A percentile compares a stretch with the other conserved stretches of the same genome.
These are phyloP conservation scores for Albugo candida DNA, from an alignment of 352 stramenopile genomes.

Conservation along the genomic window DNA sequence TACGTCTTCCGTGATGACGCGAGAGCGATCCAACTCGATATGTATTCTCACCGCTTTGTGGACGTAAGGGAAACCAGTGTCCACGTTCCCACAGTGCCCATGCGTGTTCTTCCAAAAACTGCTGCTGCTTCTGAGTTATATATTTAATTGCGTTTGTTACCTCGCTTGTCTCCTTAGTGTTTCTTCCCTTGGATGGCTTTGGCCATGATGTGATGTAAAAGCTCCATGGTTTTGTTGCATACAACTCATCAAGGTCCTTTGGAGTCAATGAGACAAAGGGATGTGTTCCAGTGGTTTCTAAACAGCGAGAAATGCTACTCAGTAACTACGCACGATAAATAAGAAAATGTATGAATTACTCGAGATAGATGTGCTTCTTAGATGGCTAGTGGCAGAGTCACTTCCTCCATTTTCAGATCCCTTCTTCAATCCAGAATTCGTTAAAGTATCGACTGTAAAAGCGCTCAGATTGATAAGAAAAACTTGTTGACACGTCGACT, in stretches of 20 bases:
- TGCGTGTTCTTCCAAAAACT: constrained; percentile 16
- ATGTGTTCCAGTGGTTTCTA: constrained; percentile 1
- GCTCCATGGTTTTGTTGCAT: constrained; percentile 12
- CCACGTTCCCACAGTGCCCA: constrained; percentile 24
- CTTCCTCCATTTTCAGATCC: neutral
- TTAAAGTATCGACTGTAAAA: neutral
- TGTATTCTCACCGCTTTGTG: constrained; percentile 15
- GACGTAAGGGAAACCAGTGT: constrained; percentile 32
- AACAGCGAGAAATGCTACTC: too few relatives aligned
- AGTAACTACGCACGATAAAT: too few relatives aligned
- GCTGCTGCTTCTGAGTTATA: constrained; percentile 12
- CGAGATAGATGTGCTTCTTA: too few relatives aligned
- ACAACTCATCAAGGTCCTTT: constrained; percentile 9
- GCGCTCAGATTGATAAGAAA: too few relatives aligned
- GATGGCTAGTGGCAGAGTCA: neutral
- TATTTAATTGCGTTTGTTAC: constrained; percentile 3
- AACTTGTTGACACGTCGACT: too few relatives aligned
- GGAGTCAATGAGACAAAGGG: constrained; percentile 10
- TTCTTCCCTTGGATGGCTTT: neutral
- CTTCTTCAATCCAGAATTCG: neutral
- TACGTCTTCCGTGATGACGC: constrained; percentile 17
- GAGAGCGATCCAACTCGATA: constrained; percentile 13
- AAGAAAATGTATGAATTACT: too few relatives aligned
- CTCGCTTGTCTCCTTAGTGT: neutral
- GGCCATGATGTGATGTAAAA: neutral